Percentiles rank a stretch among this genome's conserved stretches.
Evolutionary conservation across 495 filamentous ascomycete species (phyloP).

Genomic region (Podospora pseudocomata): DNA sequence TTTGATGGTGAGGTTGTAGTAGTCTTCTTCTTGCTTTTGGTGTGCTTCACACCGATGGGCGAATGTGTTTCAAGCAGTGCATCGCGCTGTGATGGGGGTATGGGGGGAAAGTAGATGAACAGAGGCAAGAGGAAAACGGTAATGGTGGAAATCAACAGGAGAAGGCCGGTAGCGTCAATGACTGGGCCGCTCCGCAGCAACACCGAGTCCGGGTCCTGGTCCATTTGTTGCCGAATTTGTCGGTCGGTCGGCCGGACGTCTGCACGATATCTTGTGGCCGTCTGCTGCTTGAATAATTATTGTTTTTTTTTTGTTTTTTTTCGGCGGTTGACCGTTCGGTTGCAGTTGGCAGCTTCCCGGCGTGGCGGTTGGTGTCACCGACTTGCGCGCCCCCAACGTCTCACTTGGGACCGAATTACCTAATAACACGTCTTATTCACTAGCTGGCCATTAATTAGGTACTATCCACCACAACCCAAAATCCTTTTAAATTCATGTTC

Average conservation of each 20-base stretch:
- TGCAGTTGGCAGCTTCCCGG: not conserved
- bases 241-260: not conserved
- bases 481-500: not conserved
- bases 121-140: slow-evolving; percentile 47
- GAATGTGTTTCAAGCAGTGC: slow-evolving; percentile 46
- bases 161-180: slow-evolving; percentile 30
- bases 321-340: not conserved
- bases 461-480: not conserved
- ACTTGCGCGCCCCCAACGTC: not conserved
- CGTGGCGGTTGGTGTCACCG: not conserved
- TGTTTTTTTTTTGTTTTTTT: not conserved
- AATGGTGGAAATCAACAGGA: slow-evolving; percentile 45
- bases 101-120: slow-evolving; percentile 45
- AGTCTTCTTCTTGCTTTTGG: slow-evolving; percentile 23
- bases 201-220: slow-evolving; percentile 8
- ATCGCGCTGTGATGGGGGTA: slow-evolving; percentile 43
- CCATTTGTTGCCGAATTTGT: slow-evolving; percentile 6
- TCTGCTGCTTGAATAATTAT: not conserved
- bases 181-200: slow-evolving; percentile 21
- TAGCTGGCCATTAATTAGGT: not conserved
- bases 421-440: not conserved
- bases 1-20: slow-evolving; percentile 1
- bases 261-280: not conserved
- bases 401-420: not conserved
- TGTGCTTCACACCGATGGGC: slow-evolving; percentile 32